Conservation (phyloP, 2,329 filamentous ascomycete genomes). For the Gyromitra esculenta region DNA sequence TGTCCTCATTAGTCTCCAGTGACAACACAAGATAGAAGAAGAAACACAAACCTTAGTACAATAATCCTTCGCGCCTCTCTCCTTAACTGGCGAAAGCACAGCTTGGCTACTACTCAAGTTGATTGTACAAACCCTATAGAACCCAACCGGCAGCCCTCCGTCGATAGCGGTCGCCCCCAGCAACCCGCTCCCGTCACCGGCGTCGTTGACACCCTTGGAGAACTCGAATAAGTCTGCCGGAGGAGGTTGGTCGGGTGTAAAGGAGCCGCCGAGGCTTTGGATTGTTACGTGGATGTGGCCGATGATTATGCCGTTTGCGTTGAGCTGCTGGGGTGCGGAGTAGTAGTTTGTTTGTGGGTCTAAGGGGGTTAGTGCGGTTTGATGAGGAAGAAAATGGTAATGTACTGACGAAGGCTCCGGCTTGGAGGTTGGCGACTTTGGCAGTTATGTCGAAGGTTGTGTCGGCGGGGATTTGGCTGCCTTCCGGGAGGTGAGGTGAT, state of each 20-base stretch:
- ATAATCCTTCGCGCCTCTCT: slow-evolving; percentile 66
- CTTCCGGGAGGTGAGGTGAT: slow-evolving; percentile 62
- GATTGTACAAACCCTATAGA: slow-evolving; percentile 67
- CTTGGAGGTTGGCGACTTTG: slow-evolving; percentile 64
- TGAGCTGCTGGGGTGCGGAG: slow-evolving; percentile 65
- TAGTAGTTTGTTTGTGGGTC: slow-evolving; percentile 67
- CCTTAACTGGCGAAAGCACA: slow-evolving; percentile 66
- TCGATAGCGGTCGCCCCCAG: slow-evolving; percentile 63
- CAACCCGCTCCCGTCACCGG: slow-evolving; percentile 63
- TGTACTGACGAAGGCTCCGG: slow-evolving; percentile 64
- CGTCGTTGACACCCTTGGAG: slow-evolving; percentile 67
- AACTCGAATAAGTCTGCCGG: slow-evolving; percentile 63
- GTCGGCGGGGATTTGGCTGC: slow-evolving; percentile 61
- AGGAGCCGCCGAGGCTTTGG: slow-evolving; percentile 62
- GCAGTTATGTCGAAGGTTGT: slow-evolving; percentile 64
- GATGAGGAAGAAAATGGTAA: background rate
- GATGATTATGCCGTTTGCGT: slow-evolving; percentile 59
- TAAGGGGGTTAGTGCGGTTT: background rate
- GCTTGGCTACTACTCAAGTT: slow-evolving; percentile 63
- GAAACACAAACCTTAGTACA: slow-evolving; percentile 58
- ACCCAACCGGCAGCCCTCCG: slow-evolving; percentile 63
- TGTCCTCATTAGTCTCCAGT: background rate
- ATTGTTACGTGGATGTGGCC: slow-evolving; percentile 66
- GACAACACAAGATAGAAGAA: background rate
- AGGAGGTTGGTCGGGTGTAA: slow-evolving; percentile 60